Evolutionary conservation across 2,329 filamentous ascomycete genomes (phyloP), one percentile per base, ranked within the genome.

Genomic region (Xylaria sp.): DNA sequence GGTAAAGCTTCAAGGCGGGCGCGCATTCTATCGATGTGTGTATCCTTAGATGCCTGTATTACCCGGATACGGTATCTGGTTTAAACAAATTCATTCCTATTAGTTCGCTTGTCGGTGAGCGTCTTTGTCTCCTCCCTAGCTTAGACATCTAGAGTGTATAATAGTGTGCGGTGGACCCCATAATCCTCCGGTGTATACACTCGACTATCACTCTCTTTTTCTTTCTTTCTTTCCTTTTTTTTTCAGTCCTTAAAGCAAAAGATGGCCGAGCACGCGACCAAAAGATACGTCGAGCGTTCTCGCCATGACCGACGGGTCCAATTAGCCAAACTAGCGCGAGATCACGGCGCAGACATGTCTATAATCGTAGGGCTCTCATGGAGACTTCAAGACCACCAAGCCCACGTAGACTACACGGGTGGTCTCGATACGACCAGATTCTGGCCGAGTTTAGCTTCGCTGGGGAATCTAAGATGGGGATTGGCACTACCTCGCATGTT

Each of bases 351-450:
- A 1, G 63, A 74, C 30, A 12, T 72, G n/a, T 69, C 71, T 27
- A 19, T 75, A 3, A 48, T 74, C 4, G 32, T 75, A 9, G 73
- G 74, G 2, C 39, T 75, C 24, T 75, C 72, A 5, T 70, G 59
- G 62, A 61, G 70, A 9, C 32, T 71, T 39, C 66, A 56, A 1
- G 66, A 60, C 14, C 58, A 39, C 11, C 67, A 72, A 27, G 48
- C 64, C 6, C 73, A 75, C 21, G 9, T 74, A 50, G 74, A 76
- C 58, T 74, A 73, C 53, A 64, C 67, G 19, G 71, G 73, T 6
- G 69, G 71, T 0, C 39, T 75, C 32, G 67, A 74, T 50, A 67
- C 64, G 7, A 58, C 48, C 4, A 69, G 61, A 55, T 47, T 71
- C 21, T 12, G 12, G 14, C 45, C 17, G 19, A 48, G 11, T 1